Evolutionary conservation across 139 green algal genomes (phyloP).

Genomic region (Coccomyxa sp.): DNA sequence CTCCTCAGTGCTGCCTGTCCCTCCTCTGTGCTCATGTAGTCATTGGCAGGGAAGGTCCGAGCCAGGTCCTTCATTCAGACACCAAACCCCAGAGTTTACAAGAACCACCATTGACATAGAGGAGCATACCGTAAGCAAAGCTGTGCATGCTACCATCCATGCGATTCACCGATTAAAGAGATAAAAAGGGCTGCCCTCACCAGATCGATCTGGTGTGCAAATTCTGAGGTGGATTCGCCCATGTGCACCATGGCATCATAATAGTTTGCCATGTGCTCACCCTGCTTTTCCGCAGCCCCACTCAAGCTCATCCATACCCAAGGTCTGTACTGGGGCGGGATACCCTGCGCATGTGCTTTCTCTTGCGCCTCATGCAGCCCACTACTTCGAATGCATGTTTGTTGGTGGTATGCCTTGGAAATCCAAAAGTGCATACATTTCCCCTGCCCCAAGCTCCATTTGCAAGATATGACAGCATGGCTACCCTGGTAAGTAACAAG

Average conservation of each 20-base stretch:
- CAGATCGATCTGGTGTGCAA: slow-evolving; percentile 64
- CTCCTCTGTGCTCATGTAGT: slow-evolving; percentile 44
- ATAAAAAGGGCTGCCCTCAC: slow-evolving; percentile 17
- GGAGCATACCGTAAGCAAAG: background rate
- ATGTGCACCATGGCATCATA: slow-evolving; percentile 42
- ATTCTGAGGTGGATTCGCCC: slow-evolving; percentile 24
- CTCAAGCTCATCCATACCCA: slow-evolving; percentile 61
- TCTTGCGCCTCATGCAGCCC: background rate
- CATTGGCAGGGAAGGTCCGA: slow-evolving; percentile 69
- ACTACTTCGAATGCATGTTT: background rate
- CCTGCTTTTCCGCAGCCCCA: slow-evolving; percentile 29
- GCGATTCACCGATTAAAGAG: background rate
- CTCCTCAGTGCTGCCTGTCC: slow-evolving; percentile 56
- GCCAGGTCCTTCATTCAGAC: slow-evolving; percentile 60
- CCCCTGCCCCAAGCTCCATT: background rate
- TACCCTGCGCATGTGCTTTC: slow-evolving; percentile 5
- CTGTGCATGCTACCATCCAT: background rate
- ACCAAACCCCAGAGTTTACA: background rate
- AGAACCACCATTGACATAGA: background rate
- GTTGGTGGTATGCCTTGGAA: too few relatives aligned
- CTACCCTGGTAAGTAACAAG: background rate
- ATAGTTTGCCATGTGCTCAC: slow-evolving; percentile 35
- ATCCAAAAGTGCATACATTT: too few relatives aligned
- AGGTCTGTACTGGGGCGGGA: slow-evolving; percentile 33
- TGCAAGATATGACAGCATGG: background rate